Base-by-base conservation (phyloP, 2,329 filamentous ascomycete species). In the Colletotrichum siamense region DNA sequence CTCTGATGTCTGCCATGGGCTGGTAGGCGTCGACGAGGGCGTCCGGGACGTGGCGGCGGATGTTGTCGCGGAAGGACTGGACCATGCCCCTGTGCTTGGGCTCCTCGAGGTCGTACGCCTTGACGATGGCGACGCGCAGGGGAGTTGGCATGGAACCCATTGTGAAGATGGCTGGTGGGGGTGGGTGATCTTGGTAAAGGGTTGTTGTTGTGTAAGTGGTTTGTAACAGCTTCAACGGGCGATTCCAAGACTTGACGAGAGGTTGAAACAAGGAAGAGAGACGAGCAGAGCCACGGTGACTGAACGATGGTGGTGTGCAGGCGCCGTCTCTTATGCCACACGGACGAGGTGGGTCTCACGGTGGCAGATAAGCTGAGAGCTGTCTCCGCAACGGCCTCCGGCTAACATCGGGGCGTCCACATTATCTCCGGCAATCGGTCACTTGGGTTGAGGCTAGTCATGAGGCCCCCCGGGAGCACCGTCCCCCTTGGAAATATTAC, bases 41-140 rank as follows among this genome's bases (percentile, higher is more conserved):
- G 24, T 76, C 73, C 2, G 70, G 70, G n/a, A 44, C 59, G 32
- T 68, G 44, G n/a, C 52, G 57, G 9, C 34, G 26, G 26, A 76
- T 26, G 34, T 76, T 76, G 12, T 76, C 70, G 18, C 64, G 39
- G 28, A 76, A 76, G 5, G 73, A 76, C 64, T 64, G 39, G 18
- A 73, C 39, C 73, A 76, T 76, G 18, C 73, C 73, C 9, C 63
- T 49, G 44, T 76, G 69, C 59, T 76, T 76, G 30, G 73, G 73
- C 34, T 76, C 73, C 22, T 76, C 69, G 24, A 76, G 39, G 52
- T 76, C 73, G 44, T 76, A 76, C 16, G 70, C 69, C 44, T 76
- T 76, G 32, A 76, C 63, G 59, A 76, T 69, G 34, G 73, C 73
- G 70, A 76, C 73, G 39, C 73, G 59, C 9, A 76, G 39, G 7